Conservation (phyloP, 352 stramenopile genomes). For the Salisapilia sapeloensis region DNA sequence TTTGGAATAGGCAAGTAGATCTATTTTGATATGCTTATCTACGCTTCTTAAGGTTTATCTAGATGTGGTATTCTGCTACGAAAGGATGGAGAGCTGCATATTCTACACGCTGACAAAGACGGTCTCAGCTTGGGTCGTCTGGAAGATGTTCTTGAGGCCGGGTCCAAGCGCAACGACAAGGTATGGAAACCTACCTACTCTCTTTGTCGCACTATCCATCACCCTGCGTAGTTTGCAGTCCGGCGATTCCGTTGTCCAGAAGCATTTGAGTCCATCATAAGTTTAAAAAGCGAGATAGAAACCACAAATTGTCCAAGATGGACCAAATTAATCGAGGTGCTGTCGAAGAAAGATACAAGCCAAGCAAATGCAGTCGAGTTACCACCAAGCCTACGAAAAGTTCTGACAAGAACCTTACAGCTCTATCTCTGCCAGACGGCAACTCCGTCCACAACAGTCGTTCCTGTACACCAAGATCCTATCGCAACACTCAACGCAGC, state of each 20-base stretch:
- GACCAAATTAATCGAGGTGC: neutral
- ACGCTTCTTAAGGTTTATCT: neutral
- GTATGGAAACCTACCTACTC: neutral
- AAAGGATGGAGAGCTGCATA: constrained; percentile 8
- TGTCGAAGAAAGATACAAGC: neutral
- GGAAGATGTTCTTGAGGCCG: constrained; percentile 5
- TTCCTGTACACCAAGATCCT: neutral
- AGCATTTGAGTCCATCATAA: neutral
- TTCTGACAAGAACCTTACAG: neutral
- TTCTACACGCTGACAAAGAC: constrained; percentile 4
- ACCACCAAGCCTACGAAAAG: neutral
- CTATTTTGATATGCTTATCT: constrained; percentile 16
- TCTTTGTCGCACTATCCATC: neutral
- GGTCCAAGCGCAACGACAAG: neutral
- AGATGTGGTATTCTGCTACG: constrained; percentile 15
- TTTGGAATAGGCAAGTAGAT: constrained; percentile 1
- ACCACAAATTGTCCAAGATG: too few species aligned
- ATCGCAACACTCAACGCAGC: constrained; percentile 11
- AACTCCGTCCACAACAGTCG: neutral
- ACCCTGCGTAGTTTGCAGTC: neutral
- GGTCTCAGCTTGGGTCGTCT: constrained; percentile 11
- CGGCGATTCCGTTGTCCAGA: neutral
- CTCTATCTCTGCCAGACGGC: neutral
- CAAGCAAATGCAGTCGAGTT: constrained; percentile 5
- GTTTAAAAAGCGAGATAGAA: too few species aligned